Conservation (phyloP, 2,329 filamentous ascomycete species). For the Albifimbria verrucaria region DNA sequence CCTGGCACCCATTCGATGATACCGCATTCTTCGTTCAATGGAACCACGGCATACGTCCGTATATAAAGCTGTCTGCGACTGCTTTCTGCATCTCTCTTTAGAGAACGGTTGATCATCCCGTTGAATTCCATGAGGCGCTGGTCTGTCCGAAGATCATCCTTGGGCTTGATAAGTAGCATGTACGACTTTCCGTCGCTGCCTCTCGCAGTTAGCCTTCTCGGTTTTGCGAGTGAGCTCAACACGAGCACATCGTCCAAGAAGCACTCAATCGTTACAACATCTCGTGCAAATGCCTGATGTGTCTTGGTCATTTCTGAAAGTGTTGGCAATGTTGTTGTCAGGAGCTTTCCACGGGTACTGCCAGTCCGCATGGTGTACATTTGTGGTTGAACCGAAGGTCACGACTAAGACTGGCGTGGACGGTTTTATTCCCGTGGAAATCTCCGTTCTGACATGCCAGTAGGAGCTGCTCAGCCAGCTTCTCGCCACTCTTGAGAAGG, state of each 20-base stretch:
- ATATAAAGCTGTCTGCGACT: slow-evolving; percentile 91
- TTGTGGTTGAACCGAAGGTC: slow-evolving; percentile 84
- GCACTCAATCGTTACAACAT: slow-evolving; percentile 75
- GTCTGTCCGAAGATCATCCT: slow-evolving; percentile 95
- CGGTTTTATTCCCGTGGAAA: slow-evolving; percentile 66
- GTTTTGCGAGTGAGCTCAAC: slow-evolving; percentile 86
- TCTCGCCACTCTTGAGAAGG: slow-evolving; percentile 76
- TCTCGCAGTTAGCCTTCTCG: slow-evolving; percentile 81
- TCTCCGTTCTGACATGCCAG: slow-evolving; percentile 73
- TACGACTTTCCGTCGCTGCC: slow-evolving; percentile 88
- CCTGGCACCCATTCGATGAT: slow-evolving; percentile 99
- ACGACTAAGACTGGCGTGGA: slow-evolving; percentile 68
- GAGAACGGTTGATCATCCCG: slow-evolving; percentile 90
- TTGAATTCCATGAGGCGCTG: slow-evolving; percentile 99
- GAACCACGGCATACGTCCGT: slow-evolving; percentile 94
- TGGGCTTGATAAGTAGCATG: slow-evolving; percentile 92
- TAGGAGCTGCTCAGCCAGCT: slow-evolving; percentile 77
- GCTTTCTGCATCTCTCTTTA: slow-evolving; percentile 88
- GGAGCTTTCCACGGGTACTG: slow-evolving; percentile 83
- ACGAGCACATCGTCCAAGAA: slow-evolving; percentile 90
- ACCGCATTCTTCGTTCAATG: slow-evolving; percentile 94
- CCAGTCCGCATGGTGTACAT: slow-evolving; percentile 76
- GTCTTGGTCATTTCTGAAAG: slow-evolving; percentile 68
- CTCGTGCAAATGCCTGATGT: slow-evolving; percentile 83
- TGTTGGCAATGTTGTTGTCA: slow-evolving; percentile 78